phyloP scores from a whole-genome alignment of 2,329 filamentous ascomycete species.

The Lizonia empirigonia region DNA sequence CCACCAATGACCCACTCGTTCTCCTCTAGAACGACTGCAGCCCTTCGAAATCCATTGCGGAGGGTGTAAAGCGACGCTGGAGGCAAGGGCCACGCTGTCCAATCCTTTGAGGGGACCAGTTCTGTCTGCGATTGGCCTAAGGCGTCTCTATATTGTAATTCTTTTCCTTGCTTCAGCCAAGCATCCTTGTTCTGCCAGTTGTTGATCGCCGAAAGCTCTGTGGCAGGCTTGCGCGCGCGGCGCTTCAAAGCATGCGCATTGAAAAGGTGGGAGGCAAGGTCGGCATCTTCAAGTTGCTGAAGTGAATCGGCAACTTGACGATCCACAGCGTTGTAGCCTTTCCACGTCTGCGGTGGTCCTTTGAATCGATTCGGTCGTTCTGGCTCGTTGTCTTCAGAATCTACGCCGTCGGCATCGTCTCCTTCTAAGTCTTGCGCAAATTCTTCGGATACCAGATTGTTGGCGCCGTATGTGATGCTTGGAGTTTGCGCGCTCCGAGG shows the following conservation, averaged over 20 bases:
- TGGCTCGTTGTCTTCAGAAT: constrained; percentile 18
- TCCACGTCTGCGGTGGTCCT: constrained; percentile 73
- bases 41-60: constrained; percentile 54
- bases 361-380: constrained; percentile 70
- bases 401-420: constrained; percentile 24
- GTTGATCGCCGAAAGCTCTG: constrained; percentile 22
- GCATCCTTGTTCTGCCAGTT: constrained; percentile 50
- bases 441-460: background rate
- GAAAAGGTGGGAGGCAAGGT: constrained; percentile 79
- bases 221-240: constrained; percentile 37
- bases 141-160: constrained; percentile 34
- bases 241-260: constrained; percentile 74
- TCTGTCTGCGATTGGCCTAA: constrained; percentile 36
- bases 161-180: constrained; percentile 47
- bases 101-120: constrained; percentile 60
- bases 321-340: constrained; percentile 64
- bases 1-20: constrained; percentile 57
- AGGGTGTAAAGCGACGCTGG: constrained; percentile 65
- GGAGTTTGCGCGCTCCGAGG: constrained; percentile 23
- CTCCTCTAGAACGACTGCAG: constrained; percentile 23
- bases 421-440: background rate
- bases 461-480: constrained; percentile 1
- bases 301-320: constrained; percentile 68
- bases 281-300: constrained; percentile 65
- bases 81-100: constrained; percentile 86